A percentile compares a stretch with the other conserved stretches of the same genome.
These are phyloP conservation scores for Lepidium didymum DNA, from an alignment of 345 rosid species.

Conservation along the genomic window DNA sequence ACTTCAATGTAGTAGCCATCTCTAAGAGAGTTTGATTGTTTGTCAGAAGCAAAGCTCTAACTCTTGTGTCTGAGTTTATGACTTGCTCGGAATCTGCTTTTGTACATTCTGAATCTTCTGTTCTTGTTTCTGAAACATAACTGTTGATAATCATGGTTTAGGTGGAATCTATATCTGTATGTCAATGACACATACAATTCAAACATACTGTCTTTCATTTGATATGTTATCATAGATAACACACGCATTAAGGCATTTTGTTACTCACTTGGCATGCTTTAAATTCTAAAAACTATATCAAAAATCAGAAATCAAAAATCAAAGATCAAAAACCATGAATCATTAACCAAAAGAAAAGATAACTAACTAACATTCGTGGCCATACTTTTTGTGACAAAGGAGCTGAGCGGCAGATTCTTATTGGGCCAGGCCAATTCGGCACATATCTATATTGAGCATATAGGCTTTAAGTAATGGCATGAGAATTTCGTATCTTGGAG, in stretches of 20 bases:
- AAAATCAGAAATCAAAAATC: too few species aligned
- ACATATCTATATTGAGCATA: not conserved
- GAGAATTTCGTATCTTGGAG: not conserved
- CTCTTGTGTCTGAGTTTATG: conserved; percentile 9
- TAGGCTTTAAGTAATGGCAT: not conserved
- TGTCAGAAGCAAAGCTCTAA: not conserved
- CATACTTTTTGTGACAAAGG: too few species aligned
- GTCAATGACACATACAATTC: not conserved
- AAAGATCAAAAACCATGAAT: too few species aligned
- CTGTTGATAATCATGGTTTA: not conserved
- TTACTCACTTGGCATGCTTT: too few species aligned
- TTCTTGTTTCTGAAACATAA: not conserved
- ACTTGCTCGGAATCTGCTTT: not conserved
- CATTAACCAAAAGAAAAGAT: too few species aligned
- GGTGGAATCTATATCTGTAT: not conserved
- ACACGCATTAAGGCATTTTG: not conserved
- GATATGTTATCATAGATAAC: not conserved
- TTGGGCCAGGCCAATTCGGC: not conserved
- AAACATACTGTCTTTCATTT: not conserved
- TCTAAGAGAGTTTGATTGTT: conserved; percentile 32
- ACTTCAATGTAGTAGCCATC: conserved; percentile 80
- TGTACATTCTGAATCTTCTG: not conserved
- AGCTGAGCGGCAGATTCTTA: not conserved
- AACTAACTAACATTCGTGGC: too few species aligned
- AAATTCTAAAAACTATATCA: too few species aligned